Percentiles rank a stretch among this genome's conserved stretches.
These are phyloP conservation scores for Stereum hirsutum DNA, from an alignment of 1,284 basidiomycete genomes.

Conservation along the genomic window DNA sequence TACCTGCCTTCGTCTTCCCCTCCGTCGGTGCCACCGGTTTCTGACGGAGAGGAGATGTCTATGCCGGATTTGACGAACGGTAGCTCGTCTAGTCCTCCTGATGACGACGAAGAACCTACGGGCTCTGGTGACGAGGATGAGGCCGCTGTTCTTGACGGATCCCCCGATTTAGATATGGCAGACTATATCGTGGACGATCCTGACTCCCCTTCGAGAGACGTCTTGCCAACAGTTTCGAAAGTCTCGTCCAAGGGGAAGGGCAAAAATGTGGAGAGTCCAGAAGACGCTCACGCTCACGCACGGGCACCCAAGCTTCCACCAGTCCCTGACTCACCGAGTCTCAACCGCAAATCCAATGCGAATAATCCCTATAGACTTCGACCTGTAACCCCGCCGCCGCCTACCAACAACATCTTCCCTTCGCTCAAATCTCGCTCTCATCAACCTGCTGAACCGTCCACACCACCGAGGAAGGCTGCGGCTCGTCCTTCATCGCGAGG, in stretches of 20 bases:
- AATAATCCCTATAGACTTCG: too few relatives aligned
- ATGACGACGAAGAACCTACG: constrained; percentile 14
- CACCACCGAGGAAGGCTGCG: constrained; percentile 21
- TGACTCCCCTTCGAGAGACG: neutral
- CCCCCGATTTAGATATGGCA: constrained; percentile 11
- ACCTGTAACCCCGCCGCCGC: constrained; percentile 5
- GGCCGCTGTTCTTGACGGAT: constrained; percentile 3
- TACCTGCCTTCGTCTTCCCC: too few relatives aligned
- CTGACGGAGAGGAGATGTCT: constrained; percentile 28
- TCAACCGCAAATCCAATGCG: constrained; percentile 23
- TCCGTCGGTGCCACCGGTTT: constrained; percentile 17
- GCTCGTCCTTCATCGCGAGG: too few relatives aligned
- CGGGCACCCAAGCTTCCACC: constrained; percentile 19
- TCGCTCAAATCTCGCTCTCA: constrained; percentile 8
- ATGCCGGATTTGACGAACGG: constrained; percentile 53
- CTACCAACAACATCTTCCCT: constrained; percentile 4
- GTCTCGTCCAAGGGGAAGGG: constrained; percentile 6
- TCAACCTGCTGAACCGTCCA: constrained; percentile 19
- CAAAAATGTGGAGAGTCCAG: constrained; percentile 6
- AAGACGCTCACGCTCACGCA: too few relatives aligned
- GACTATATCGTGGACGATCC: too few relatives aligned
- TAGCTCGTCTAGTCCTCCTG: constrained; percentile 58
- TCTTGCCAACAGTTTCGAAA: constrained; percentile 8
- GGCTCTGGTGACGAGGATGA: constrained; percentile 11
- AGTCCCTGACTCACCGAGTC: constrained; percentile 42